phyloP scores from a whole-genome alignment of 192 early-diverging fungal genomes.

The Chytriomyces sp. region DNA sequence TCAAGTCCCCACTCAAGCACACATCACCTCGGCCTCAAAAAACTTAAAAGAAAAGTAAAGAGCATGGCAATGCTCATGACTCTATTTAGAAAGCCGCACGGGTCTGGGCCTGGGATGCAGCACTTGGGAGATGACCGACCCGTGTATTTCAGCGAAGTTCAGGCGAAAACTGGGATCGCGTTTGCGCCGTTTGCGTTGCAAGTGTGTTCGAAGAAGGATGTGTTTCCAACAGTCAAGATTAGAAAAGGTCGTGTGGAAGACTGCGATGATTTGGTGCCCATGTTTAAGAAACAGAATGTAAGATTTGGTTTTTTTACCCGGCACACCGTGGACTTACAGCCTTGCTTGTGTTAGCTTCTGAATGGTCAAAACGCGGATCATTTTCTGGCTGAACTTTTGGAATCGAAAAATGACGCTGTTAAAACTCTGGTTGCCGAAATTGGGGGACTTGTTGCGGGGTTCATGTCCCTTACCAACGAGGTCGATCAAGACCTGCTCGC shows the following conservation, averaged over 20 bases:
- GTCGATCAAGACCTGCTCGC: constrained; percentile 50
- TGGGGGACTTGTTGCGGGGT: constrained; percentile 54
- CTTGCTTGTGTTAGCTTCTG: constrained; percentile 35
- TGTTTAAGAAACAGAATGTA: constrained; percentile 56
- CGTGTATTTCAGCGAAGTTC: constrained; percentile 50
- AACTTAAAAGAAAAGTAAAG: constrained; percentile 25
- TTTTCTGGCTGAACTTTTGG: constrained; percentile 52
- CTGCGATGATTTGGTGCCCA: constrained; percentile 63
- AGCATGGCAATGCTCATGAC: background rate
- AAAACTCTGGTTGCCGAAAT: constrained; percentile 60
- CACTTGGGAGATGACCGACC: constrained; percentile 14
- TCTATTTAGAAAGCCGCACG: constrained; percentile 8
- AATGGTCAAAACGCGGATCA: constrained; percentile 44
- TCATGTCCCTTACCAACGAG: constrained; percentile 55
- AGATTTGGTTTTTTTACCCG: background rate
- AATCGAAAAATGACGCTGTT: constrained; percentile 38
- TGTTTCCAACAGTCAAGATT: constrained; percentile 50
- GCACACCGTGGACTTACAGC: background rate
- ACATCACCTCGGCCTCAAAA: background rate
- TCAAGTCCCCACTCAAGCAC: background rate
- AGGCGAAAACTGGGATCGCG: constrained; percentile 24
- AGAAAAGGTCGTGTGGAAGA: constrained; percentile 59
- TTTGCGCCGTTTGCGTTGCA: constrained; percentile 42
- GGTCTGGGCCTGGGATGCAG: background rate
- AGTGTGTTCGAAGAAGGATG: constrained; percentile 49